Conservation (phyloP, 164 flowering plant genomes). For the Cinnamomum chago region DNA sequence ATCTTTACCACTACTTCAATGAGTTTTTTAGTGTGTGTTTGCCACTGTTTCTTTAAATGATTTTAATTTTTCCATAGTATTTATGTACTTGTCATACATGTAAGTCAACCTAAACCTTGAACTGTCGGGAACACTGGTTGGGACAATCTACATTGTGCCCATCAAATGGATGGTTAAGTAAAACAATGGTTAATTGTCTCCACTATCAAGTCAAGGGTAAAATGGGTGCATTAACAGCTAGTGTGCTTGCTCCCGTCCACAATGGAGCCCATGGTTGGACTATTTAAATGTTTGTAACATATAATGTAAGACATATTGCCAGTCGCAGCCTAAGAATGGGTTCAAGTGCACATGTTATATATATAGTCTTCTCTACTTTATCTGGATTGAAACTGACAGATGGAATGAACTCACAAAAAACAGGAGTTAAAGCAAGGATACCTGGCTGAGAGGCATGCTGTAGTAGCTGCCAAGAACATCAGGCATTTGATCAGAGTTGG, state of each 20-base stretch:
- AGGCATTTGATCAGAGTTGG: slow-evolving; percentile 52
- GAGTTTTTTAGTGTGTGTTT: background rate
- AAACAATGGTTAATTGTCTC: background rate
- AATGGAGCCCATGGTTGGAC: background rate
- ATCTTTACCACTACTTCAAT: too few relatives aligned
- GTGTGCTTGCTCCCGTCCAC: background rate
- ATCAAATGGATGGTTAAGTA: background rate
- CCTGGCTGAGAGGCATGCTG: slow-evolving; percentile 66
- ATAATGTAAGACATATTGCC: background rate
- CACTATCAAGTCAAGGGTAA: background rate
- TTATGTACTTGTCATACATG: too few relatives aligned
- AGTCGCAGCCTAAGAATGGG: background rate
- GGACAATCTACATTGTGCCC: background rate
- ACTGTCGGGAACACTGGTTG: too few relatives aligned
- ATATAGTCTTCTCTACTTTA: background rate
- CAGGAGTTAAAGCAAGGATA: slow-evolving; percentile 90
- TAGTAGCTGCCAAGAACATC: slow-evolving; percentile 60
- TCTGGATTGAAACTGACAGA: background rate
- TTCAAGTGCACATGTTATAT: background rate
- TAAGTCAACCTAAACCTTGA: background rate
- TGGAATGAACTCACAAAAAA: background rate
- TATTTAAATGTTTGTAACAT: background rate
- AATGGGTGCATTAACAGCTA: background rate
- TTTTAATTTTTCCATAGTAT: too few relatives aligned
- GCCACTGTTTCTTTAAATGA: background rate